A percentile compares a stretch with the other conserved stretches of the same genome.
phyloP scores from a whole-genome alignment of 371 early-diverging fungal species.

The Rhizopus sp. region DNA sequence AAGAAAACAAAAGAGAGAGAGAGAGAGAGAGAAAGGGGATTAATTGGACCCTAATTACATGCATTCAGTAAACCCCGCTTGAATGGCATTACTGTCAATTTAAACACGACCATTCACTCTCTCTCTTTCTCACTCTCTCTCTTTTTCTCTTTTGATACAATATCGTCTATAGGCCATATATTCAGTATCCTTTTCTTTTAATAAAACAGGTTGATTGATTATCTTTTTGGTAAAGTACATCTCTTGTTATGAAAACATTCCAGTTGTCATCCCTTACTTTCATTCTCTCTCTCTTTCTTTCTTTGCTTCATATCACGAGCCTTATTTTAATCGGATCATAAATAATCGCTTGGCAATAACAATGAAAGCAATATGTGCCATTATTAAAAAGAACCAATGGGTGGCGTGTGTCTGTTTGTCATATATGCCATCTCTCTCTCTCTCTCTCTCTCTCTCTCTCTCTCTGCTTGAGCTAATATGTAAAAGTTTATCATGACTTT shows the following conservation, averaged over 20 bases:
- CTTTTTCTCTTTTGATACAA: neutral
- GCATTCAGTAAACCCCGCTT: too few species aligned
- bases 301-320: neutral
- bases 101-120: too few species aligned
- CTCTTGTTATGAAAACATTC: too few species aligned
- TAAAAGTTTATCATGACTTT: too few species aligned
- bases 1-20: neutral
- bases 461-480: neutral
- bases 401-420: neutral
- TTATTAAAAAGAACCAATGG: neutral
- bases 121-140: neutral
- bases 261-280: neutral
- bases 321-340: neutral
- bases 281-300: neutral
- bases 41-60: too few species aligned
- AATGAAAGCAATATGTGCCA: neutral
- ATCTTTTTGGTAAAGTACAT: too few species aligned
- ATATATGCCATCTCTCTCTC: neutral
- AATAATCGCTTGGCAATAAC: neutral
- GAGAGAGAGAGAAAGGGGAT: constrained; percentile 2
- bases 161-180: too few species aligned
- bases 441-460: neutral
- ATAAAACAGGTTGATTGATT: too few species aligned
- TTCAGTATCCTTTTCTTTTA: too few species aligned
- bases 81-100: too few species aligned